These are phyloP conservation scores for Ogataea trehalophila DNA, from an alignment of 805 yeast species.

Conservation along the genomic window DNA sequence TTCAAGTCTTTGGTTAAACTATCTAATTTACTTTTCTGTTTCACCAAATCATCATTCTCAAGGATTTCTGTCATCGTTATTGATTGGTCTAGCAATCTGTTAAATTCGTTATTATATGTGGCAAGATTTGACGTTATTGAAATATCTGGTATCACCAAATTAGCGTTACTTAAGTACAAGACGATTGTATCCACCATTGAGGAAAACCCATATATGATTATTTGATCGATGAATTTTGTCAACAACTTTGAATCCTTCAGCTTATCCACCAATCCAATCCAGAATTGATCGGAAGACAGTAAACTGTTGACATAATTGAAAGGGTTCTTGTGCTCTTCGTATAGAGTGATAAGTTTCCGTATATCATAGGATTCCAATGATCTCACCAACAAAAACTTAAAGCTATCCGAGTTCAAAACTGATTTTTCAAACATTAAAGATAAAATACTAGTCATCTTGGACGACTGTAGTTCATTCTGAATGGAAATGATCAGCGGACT, in stretches of 20 bases:
- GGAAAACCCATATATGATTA: slow-evolving; percentile 22
- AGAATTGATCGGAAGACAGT: slow-evolving; percentile 13
- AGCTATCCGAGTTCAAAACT: slow-evolving; percentile 11
- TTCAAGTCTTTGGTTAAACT: slow-evolving; percentile 12
- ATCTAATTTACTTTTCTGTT: slow-evolving; percentile 10
- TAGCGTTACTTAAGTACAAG: slow-evolving; percentile 3
- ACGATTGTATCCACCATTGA: slow-evolving; percentile 20
- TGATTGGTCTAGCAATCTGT: slow-evolving; percentile 2
- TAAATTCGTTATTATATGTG: slow-evolving; percentile 10
- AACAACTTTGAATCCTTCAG: slow-evolving; percentile 7
- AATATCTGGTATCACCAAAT: not conserved
- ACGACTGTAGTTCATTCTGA: slow-evolving; percentile 10
- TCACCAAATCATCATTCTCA: slow-evolving; percentile 2
- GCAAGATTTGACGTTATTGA: slow-evolving; percentile 3
- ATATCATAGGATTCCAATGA: slow-evolving; percentile 18
- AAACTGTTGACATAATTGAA: slow-evolving; percentile 8
- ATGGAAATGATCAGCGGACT: slow-evolving; percentile 6
- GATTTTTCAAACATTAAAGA: slow-evolving; percentile 12
- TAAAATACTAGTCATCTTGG: slow-evolving; percentile 13
- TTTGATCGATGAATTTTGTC: slow-evolving; percentile 12
- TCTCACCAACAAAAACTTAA: slow-evolving; percentile 21
- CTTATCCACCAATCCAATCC: slow-evolving; percentile 15
- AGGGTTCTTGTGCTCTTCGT: slow-evolving; percentile 8
- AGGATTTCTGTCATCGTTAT: not conserved
- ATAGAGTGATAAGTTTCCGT: slow-evolving; percentile 8